Base-by-base conservation (phyloP, 129 eudicot genomes). In the Saposhnikovia divaricata region DNA sequence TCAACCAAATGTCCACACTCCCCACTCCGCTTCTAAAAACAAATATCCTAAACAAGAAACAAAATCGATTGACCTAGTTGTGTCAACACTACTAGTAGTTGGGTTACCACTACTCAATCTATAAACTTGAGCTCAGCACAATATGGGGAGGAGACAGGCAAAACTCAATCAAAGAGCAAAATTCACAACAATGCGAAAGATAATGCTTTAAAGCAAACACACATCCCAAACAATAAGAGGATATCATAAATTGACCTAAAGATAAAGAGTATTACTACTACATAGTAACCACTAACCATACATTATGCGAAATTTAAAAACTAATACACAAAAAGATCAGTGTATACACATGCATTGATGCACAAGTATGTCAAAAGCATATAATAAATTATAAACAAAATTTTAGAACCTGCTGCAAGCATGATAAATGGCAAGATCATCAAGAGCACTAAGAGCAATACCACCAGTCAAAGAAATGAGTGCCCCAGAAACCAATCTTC, bases 391-490 rank as follows among this genome's bases (percentile, higher is more conserved):
- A 28, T 1, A 79, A 3, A 37, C 12, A 38, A 18, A 21, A 70
- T 15, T 1, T n/a, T 51, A 51, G 34, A 84, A 94, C 98, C 98
- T 91, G 93, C 90, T 91, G 80, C 97, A 94, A 76, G 96, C 93
- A 51, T 89, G 85, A 83, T 87, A 92, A 59, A 94, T 89, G 31
- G 89, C 77, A 39, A 94, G 98, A 75, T 94, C 98, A 80, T 94
- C 96, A 81, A 92, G 91, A 55, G 97, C 98, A 81, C 98, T 94
- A 80, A 94, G 87, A 79, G 92, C 97, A 73, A 94, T 91, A 42
- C 97, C 98, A 27, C 96, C 98, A 28, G 97, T 94, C 15, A 94
- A 80, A 79, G 91, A 88, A 70, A 94, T 83, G 76, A 94, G 76
- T 27, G 87, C 90, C 21, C 87, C 96, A n/a, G 98, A 92, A 10